phyloP scores from a whole-genome alignment of 352 stramenopile species.

The Phytophthora litchii region DNA sequence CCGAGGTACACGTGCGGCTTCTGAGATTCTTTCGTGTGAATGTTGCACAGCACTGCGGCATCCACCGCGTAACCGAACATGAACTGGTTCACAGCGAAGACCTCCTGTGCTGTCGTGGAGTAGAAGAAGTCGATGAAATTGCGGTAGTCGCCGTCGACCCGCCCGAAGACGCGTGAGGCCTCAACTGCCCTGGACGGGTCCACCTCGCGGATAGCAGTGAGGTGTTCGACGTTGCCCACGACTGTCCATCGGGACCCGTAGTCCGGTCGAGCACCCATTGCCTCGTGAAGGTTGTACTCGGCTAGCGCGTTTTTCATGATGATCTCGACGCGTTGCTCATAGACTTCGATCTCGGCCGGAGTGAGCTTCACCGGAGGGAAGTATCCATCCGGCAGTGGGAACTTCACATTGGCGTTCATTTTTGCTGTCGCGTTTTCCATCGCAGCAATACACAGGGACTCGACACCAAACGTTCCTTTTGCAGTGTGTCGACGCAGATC shows the following conservation, averaged over 20 bases:
- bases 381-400: conserved; percentile 45
- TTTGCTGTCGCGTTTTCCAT: conserved; percentile 3
- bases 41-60: conserved; percentile 69
- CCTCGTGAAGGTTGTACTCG: conserved; percentile 52
- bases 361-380: conserved; percentile 45
- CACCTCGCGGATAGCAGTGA: conserved; percentile 46
- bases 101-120: conserved; percentile 50
- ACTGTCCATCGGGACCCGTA: conserved; percentile 46
- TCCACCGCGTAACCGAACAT: conserved; percentile 71
- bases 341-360: conserved; percentile 33
- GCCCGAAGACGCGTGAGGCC: conserved; percentile 60
- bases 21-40: conserved; percentile 59
- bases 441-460: not conserved
- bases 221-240: conserved; percentile 41
- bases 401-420: conserved; percentile 39
- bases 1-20: conserved; percentile 68
- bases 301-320: conserved; percentile 52
- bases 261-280: conserved; percentile 38
- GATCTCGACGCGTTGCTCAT: conserved; percentile 44
- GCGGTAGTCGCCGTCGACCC: conserved; percentile 64
- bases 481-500: conserved; percentile 34
- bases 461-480: conserved; percentile 36
- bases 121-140: conserved; percentile 78
- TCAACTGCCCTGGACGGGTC: conserved; percentile 42
- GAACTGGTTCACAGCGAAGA: conserved; percentile 76